phyloP scores from a whole-genome alignment of 106 monocot species.

The Posidonia australis region DNA sequence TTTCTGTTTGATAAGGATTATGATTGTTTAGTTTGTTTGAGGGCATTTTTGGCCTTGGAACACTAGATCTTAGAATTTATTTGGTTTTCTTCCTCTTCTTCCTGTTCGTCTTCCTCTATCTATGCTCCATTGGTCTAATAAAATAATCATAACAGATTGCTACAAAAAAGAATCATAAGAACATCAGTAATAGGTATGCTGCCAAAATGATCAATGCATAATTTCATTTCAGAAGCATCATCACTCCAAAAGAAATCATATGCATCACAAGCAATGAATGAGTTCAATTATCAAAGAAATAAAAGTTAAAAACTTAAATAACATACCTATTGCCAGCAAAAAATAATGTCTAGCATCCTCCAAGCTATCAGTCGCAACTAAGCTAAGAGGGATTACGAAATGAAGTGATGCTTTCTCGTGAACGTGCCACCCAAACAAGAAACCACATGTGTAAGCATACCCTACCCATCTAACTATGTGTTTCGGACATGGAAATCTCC shows the following conservation, averaged over 20 bases:
- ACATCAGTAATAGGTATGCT: no score
- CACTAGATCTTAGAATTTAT: no score
- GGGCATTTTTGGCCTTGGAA: no score
- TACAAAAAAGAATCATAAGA: no score
- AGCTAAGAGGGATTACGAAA: conserved; percentile 74
- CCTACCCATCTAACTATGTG: conserved; percentile 75
- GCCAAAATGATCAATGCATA: no score
- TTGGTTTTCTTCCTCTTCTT: no score
- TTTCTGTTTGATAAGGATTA: no score
- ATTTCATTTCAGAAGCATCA: no score
- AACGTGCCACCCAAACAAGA: conserved; percentile 98
- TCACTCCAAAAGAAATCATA: background rate
- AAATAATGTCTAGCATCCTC: conserved; percentile 87
- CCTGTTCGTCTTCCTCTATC: no score
- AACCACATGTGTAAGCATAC: conserved; percentile 89
- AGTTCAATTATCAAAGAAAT: background rate
- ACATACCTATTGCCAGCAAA: conserved; percentile 68
- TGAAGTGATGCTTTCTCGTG: conserved; percentile 99
- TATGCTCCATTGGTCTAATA: no score
- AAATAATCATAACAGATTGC: no score
- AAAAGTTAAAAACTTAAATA: background rate
- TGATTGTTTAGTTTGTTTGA: no score
- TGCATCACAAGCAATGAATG: background rate
- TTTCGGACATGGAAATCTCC: conserved; percentile 55
- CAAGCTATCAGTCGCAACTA: conserved; percentile 58